Percentiles rank a stretch among this genome's conserved stretches.
Evolutionary conservation across 331 rosid genomes (phyloP).

Genomic region (Pyrus hybrid): DNA sequence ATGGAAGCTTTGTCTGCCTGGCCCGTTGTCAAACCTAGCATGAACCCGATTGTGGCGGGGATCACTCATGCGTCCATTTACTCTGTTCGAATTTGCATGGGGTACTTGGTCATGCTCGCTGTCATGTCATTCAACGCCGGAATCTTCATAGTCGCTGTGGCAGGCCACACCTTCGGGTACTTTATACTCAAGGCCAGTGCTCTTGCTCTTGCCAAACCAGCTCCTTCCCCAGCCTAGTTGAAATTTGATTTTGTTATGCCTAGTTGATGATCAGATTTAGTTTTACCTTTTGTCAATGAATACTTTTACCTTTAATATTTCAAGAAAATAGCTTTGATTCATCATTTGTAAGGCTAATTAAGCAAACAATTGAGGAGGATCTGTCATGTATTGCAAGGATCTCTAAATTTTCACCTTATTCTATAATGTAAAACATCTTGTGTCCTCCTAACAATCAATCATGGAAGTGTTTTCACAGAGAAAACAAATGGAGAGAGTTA

Average conservation of each 20-base stretch:
- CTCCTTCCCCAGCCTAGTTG: not conserved
- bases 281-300: not conserved
- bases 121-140: conserved; percentile 72
- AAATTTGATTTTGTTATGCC: not conserved
- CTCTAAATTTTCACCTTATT: too few relatives aligned
- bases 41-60: conserved; percentile 8
- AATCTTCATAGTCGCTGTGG: conserved; percentile 55
- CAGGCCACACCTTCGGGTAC: conserved; percentile 57
- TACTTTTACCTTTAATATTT: not conserved
- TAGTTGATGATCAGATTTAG: not conserved
- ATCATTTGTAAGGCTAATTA: too few relatives aligned
- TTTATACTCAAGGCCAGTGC: conserved; percentile 34
- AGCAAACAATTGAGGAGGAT: too few relatives aligned
- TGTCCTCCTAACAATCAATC: too few relatives aligned
- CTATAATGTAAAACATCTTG: too few relatives aligned
- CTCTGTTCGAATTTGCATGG: conserved; percentile 31
- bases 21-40: conserved; percentile 14
- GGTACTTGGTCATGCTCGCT: conserved; percentile 60
- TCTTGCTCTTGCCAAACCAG: conserved; percentile 13
- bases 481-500: too few relatives aligned
- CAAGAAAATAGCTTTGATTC: not conserved
- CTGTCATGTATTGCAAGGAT: too few relatives aligned
- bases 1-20: conserved; percentile 38
- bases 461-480: too few relatives aligned
- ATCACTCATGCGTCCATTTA: conserved; percentile 16